Base-by-base conservation (phyloP, 306 rosid genomes). In the Quillaja saponaria region DNA sequence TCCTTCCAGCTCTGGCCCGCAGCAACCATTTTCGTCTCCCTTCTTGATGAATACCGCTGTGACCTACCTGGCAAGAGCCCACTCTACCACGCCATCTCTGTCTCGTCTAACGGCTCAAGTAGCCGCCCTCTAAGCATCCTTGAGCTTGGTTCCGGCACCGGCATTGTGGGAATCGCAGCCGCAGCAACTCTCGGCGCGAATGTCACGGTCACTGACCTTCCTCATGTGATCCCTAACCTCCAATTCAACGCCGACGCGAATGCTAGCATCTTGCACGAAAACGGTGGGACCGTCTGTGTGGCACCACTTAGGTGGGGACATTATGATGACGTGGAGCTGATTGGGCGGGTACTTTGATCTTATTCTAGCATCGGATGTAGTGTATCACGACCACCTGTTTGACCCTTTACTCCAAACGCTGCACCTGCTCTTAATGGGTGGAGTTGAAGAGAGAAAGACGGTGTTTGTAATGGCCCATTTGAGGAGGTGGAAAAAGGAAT, bases 1-100 rank as follows among this genome's bases (percentile, higher is more conserved):
- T 76, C 96, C 57, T 92, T 92, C 74, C 95, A 92, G 87, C 94
- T 92, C 66, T 89, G 99, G 99, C 96, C 96, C 4, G 95, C 96
- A 1, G 99, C 99, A 65, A 88, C 87, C 49, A 20, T 95, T 5
- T 82, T 92, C 56, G 88, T 92, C 71, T 74, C 86, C 15, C 95
- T 92, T 72, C 90, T 92, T 28, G 96, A 92, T 61, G 47, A 19
- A 50, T 72, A 75, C 77, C 81, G 90, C 35, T 14, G 57, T 14
- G 37, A 82, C 54, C 84, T 25, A 25, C 3, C 95, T 10, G 13
- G 39, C 64, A 39, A 37, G 1, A 80, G 85, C 58, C 96, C 96
- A 14, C 87, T 92, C 70, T 61, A 73, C 13, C 58, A 86, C 61
- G 59, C 79, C 3, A 74, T 89, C 59, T 20, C 79, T 6, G 34